Evolutionary conservation across 306 rosid species (phyloP), one percentile per base, ranked within the genome.

Genomic region (Pterocarpus macrocarpus): DNA sequence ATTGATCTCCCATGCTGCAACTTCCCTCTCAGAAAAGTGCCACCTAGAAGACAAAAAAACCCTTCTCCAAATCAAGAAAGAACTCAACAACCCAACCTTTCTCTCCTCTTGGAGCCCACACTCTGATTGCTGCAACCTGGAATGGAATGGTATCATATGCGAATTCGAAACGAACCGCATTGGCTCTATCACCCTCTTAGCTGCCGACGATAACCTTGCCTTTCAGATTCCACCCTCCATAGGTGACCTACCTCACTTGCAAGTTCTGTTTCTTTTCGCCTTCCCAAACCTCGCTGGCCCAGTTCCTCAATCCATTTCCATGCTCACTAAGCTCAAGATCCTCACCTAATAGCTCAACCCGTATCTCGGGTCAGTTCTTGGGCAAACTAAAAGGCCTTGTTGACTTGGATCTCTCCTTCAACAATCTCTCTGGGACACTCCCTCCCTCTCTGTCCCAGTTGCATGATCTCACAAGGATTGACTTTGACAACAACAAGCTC

Each of bases 211-310:
- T 5, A 1, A 45, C 15, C 36, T 80, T 53, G 43, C 88, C 4
- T 88, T 86, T 5, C 87, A 69, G 45, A 88, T 88, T 81, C 94
- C 94, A 0, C 70, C 91, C 11, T 73, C 80, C 8, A 85, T 89
- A 1, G 94, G 92, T 4, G 86, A 90, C 82, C 84, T 90, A 33
- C 86, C 94, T 0, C 82, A 22, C 62, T 83, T 90, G 11, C 58
- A 73, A 55, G 80, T 16, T 64, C 83, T 90, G 3, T 65, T 12
- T 2, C 15, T 90, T 17, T 89, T 53, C 28, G 57, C 83, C 28
- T 89, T 75, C 11, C 66, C 88, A 14, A 82, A 89, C 13, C 85
- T 90, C 41, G 69, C 78, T 0, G 91, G 80, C 64, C 34, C 64
- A 2, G n/a, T 76, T 14, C 63, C 49, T n/a, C 8, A 53, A 4